phyloP scores from a whole-genome alignment of 148 eudicot genomes.

The Arctostaphylos glauca region DNA sequence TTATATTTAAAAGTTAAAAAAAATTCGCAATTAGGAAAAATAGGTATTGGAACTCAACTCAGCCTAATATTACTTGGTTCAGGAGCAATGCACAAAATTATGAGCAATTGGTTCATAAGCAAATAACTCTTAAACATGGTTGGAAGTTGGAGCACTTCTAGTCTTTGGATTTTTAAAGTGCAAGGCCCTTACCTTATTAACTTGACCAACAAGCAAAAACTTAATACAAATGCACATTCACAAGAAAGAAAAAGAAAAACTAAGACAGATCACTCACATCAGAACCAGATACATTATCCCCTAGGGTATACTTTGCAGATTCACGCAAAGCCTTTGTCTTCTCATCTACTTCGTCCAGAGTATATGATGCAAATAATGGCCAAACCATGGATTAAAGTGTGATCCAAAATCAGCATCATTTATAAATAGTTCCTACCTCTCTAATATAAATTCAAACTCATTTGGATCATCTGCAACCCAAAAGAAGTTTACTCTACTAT shows the following conservation, averaged over 20 bases:
- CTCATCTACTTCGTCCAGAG: constrained; percentile 71
- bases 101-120: neutral
- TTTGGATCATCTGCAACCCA: constrained; percentile 11
- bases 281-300: constrained; percentile 42
- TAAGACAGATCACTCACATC: constrained; percentile 54
- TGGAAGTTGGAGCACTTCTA: neutral
- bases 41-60: neutral
- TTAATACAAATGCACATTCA: neutral
- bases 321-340: constrained; percentile 66
- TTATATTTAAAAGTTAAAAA: too few species aligned
- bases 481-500: neutral
- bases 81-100: neutral
- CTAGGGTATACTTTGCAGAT: constrained; percentile 36
- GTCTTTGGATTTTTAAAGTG: neutral
- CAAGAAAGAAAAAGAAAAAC: neutral
- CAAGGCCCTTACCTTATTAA: neutral
- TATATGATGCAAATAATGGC: constrained; percentile 52
- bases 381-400: neutral
- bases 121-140: neutral
- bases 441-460: neutral
- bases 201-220: neutral
- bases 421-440: neutral
- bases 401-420: neutral
- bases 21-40: neutral
- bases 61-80: neutral